Conservation (phyloP, 805 yeast genomes). For the Kluyveromyces starmeri region DNA sequence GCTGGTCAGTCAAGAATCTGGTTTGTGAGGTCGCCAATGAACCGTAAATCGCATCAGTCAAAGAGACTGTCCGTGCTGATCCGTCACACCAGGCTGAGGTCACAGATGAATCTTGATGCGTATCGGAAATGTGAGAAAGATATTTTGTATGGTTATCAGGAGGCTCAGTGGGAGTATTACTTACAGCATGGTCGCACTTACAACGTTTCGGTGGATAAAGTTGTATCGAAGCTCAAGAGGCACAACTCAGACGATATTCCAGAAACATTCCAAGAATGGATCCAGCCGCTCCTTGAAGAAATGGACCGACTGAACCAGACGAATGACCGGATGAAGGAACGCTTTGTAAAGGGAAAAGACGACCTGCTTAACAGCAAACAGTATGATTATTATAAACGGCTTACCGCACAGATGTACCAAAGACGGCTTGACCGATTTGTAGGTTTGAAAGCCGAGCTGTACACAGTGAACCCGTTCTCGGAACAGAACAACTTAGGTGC, state of each 20-base stretch:
- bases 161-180: conserved; percentile 26
- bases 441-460: conserved; percentile 12
- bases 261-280: conserved; percentile 19
- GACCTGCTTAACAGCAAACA: conserved; percentile 11
- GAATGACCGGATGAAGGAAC: conserved; percentile 7
- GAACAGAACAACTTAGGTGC: conserved; percentile 11
- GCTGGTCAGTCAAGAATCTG: conserved; percentile 22
- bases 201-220: no score
- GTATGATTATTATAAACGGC: conserved; percentile 11
- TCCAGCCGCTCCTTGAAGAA: conserved; percentile 15
- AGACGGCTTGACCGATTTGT: conserved; percentile 14
- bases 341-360: conserved; percentile 15
- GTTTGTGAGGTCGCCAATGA: conserved; percentile 26
- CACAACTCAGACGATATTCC: not conserved
- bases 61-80: conserved; percentile 16
- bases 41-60: conserved; percentile 22
- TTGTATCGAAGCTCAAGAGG: not conserved
- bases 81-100: conserved; percentile 13
- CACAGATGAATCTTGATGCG: conserved; percentile 17
- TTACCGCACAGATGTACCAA: conserved; percentile 19
- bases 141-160: conserved; percentile 22
- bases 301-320: conserved; percentile 8
- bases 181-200: conserved; percentile 4
- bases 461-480: conserved; percentile 16
- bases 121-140: conserved; percentile 11